A percentile compares a stretch with the other conserved stretches of the same genome.
phyloP scores from a whole-genome alignment of 192 early-diverging fungal genomes.

The Mortierella antarctica region DNA sequence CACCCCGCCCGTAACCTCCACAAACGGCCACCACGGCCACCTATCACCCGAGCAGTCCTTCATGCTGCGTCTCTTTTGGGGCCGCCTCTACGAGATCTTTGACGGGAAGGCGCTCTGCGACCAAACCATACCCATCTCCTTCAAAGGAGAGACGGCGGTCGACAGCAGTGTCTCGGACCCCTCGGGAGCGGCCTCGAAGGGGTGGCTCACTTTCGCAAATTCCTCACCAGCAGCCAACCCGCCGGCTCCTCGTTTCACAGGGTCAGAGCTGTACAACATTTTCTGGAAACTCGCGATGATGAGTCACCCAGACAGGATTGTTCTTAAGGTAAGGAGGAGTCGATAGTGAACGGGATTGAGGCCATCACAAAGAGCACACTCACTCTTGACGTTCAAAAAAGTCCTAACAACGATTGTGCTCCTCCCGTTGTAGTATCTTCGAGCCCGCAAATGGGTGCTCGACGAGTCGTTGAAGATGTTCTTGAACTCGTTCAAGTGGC shows the following conservation, averaged over 20 bases:
- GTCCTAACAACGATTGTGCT: not conserved
- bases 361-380: not conserved
- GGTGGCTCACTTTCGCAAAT: constrained; percentile 12
- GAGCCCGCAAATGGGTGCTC: constrained; percentile 92
- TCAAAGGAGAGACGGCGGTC: constrained; percentile 35
- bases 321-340: constrained; percentile 37
- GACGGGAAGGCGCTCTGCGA: constrained; percentile 45
- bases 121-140: constrained; percentile 36
- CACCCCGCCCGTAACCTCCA: constrained; percentile 21
- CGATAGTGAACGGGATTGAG: not conserved
- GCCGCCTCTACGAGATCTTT: constrained; percentile 52
- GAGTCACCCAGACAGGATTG: constrained; percentile 44
- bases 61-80: constrained; percentile 49
- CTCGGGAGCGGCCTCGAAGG: constrained; percentile 18
- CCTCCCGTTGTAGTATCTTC: constrained; percentile 66
- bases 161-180: constrained; percentile 5
- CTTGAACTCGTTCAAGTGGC: constrained; percentile 78
- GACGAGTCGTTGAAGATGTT: constrained; percentile 81
- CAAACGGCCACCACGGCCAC: constrained; percentile 45
- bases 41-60: constrained; percentile 38
- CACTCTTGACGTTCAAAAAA: not conserved
- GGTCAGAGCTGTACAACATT: constrained; percentile 17
- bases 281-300: constrained; percentile 48
- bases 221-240: constrained; percentile 1
- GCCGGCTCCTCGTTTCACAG: constrained; percentile 22